Conservation (phyloP, 2,329 filamentous ascomycete species). For the Aspergillus niger region DNA sequence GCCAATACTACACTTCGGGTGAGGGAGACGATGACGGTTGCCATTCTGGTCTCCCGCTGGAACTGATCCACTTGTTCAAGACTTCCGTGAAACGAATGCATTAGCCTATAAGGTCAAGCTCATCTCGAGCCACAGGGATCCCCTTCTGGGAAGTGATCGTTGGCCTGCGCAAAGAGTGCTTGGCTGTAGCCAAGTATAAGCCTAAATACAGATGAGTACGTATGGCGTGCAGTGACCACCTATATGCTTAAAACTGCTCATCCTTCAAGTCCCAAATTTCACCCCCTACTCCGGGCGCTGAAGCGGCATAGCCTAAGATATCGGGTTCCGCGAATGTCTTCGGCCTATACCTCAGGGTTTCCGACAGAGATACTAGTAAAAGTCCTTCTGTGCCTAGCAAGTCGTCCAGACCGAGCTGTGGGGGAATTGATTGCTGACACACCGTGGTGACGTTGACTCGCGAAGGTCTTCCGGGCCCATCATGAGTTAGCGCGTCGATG, state of each 20-base stretch:
- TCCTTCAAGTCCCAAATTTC: not conserved
- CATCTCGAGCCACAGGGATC: not conserved
- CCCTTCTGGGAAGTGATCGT: not conserved
- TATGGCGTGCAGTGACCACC: not conserved
- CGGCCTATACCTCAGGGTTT: constrained; percentile 36
- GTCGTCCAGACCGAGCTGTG: constrained; percentile 41
- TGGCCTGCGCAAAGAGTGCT: not conserved
- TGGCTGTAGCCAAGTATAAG: not conserved
- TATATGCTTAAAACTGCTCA: not conserved
- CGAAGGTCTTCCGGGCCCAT: constrained; percentile 46
- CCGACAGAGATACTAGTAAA: constrained; percentile 42
- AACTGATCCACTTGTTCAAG: not conserved
- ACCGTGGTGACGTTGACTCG: constrained; percentile 44
- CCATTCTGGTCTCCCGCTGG: not conserved
- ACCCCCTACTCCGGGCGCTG: not conserved
- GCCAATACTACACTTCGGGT: not conserved
- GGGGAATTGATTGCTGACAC: constrained; percentile 38
- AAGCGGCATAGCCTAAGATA: constrained; percentile 43
- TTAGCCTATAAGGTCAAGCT: constrained; percentile 1
- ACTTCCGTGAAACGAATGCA: not conserved
- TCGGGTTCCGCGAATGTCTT: constrained; percentile 44
- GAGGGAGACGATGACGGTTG: not conserved
- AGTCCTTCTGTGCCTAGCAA: constrained; percentile 50
- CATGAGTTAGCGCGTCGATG: constrained; percentile 52
- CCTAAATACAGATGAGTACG: not conserved